These are phyloP conservation scores for Colletotrichum chrysophilum DNA, from an alignment of 2,329 filamentous ascomycete genomes.

Conservation along the genomic window DNA sequence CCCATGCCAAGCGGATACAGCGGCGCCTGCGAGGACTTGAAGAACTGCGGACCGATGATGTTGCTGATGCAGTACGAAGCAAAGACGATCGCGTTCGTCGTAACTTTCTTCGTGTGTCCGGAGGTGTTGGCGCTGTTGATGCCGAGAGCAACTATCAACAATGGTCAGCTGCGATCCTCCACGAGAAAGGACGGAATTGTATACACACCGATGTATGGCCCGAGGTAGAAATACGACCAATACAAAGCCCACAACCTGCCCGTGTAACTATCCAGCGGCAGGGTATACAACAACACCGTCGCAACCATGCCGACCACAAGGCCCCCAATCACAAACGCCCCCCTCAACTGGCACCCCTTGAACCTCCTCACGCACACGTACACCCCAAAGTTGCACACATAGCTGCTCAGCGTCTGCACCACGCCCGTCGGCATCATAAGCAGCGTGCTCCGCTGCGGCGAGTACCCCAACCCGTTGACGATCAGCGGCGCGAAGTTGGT, in stretches of 20 bases:
- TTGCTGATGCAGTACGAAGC: conserved; percentile 26
- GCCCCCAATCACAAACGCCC: not conserved
- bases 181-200: not conserved
- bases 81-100: not conserved
- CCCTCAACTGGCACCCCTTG: not conserved
- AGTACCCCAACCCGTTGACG: not conserved
- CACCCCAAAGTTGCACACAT: not conserved
- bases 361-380: not conserved
- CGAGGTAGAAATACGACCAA: not conserved
- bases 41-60: conserved; percentile 35
- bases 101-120: not conserved
- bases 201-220: not conserved
- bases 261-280: not conserved
- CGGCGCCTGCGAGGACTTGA: conserved; percentile 29
- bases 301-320: not conserved
- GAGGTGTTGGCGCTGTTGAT: not conserved
- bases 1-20: conserved; percentile 31
- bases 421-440: not conserved
- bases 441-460: not conserved
- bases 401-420: not conserved
- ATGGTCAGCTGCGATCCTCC: not conserved
- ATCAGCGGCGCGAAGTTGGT: not conserved
- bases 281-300: not conserved
- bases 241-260: not conserved
- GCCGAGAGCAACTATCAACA: not conserved